These are phyloP conservation scores for Xylaria telfairii DNA, from an alignment of 495 filamentous ascomycete genomes.

Conservation along the genomic window DNA sequence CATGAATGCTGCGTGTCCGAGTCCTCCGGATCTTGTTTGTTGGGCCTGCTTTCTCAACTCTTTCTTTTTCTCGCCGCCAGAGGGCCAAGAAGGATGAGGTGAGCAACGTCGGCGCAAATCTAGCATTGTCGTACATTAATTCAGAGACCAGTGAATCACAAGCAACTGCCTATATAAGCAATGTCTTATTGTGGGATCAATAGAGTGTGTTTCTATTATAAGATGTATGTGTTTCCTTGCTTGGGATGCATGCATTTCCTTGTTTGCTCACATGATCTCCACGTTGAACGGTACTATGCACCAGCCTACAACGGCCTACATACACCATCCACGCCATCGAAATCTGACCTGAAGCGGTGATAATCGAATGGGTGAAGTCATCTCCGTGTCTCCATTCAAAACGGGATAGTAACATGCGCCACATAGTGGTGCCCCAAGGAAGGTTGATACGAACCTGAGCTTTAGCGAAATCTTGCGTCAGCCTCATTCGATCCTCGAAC, in stretches of 20 bases:
- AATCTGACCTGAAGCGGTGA: not conserved
- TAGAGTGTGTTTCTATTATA: constrained; percentile 10
- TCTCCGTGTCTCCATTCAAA: constrained; percentile 2
- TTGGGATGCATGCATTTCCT: not conserved
- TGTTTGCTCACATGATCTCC: constrained; percentile 13
- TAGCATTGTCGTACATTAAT: not conserved
- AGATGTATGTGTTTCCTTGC: not conserved
- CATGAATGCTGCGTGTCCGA: not conserved
- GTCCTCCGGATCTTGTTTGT: not conserved
- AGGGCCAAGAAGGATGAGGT: not conserved
- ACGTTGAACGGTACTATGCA: not conserved
- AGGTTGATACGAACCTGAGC: not conserved
- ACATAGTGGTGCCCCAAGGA: not conserved
- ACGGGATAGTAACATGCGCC: constrained; percentile 1
- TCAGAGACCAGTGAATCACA: not conserved
- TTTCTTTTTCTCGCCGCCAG: not conserved
- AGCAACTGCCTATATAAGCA: not conserved
- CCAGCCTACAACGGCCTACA: no score
- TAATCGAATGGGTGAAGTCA: not conserved
- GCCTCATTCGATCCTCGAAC: constrained; percentile 9
- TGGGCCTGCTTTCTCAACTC: not conserved
- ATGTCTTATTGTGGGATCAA: not conserved
- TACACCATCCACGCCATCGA: not conserved
- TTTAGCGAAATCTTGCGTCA: constrained; percentile 16
- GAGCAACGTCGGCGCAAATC: not conserved